Evolutionary conservation across 768 basidiomycete species (phyloP).

Genomic region (Jaapia argillacea): DNA sequence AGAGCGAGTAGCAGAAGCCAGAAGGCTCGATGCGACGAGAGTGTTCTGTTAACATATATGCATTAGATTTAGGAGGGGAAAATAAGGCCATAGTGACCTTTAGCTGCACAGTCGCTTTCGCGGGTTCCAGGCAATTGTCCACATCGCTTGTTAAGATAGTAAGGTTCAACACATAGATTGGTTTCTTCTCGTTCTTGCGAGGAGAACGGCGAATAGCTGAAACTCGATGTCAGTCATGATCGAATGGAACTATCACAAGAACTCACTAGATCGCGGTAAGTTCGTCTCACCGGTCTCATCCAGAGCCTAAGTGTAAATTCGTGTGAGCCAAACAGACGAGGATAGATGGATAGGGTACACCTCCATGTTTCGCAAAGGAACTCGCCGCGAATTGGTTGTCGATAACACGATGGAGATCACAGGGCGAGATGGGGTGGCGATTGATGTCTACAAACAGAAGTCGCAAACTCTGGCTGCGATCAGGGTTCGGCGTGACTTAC

Average conservation of each 20-base stretch:
- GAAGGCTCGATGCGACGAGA: conserved; percentile 40
- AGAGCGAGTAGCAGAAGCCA: conserved; percentile 45
- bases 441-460: conserved; percentile 77
- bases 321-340: neutral
- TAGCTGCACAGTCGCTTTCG: conserved; percentile 58
- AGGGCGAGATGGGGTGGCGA: conserved; percentile 51
- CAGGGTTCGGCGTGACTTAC: too few relatives aligned
- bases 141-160: conserved; percentile 53
- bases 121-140: conserved; percentile 76
- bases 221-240: conserved; percentile 9
- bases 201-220: conserved; percentile 62
- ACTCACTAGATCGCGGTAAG: conserved; percentile 34
- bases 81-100: conserved; percentile 40
- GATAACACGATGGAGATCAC: conserved; percentile 62
- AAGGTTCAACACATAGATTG: conserved; percentile 79
- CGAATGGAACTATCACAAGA: conserved; percentile 8
- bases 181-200: conserved; percentile 66
- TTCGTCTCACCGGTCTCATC: conserved; percentile 51
- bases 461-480: too few relatives aligned
- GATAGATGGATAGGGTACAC: conserved; percentile 11
- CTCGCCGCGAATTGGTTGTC: conserved; percentile 58
- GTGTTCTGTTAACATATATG: conserved; percentile 36
- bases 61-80: conserved; percentile 3
- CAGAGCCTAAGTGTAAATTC: conserved; percentile 41
- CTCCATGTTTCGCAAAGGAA: conserved; percentile 66